Evolutionary conservation across 2,329 filamentous ascomycete genomes (phyloP), one percentile per base, ranked within the genome.

Genomic region (Domatiomyces catenatus): DNA sequence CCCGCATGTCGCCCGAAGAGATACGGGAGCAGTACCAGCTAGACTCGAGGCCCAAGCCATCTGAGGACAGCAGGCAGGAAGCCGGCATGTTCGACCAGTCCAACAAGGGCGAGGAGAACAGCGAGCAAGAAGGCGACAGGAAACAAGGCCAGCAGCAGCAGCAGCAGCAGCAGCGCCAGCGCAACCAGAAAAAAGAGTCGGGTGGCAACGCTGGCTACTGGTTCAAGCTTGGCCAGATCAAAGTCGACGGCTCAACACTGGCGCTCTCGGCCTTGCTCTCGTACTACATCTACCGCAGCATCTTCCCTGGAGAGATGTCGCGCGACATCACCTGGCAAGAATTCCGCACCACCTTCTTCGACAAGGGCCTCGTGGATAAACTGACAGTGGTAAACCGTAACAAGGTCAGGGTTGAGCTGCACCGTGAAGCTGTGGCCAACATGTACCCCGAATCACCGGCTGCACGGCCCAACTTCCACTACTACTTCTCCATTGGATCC

Each of bases 311-410:
- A 18, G 81, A 84, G 56, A 75, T 73, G 55, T 74, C 71, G 50
- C 74, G 80, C 62, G 90, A 98, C 64, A 95, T 98, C 52, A 96
- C 92, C 50, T 98, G 88, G 86, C 89, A 98, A 69, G 92, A 98
- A 69, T 86, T 98, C 70, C 76, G 86, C 56, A 89, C 80, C 59
- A 92, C 87, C 28, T 96, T 94, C 74, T 74, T 98, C 54, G 88
- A 95, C 69, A 95, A 94, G 73, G 92, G 92, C 6, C 75, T 98
- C 20, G 89, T 98, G 18, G 86, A 95, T 70, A 95, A 89, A 71
- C 76, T 98, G 59, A 81, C 82, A 17, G 82, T 94, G 32, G 77
- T 94, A 48, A 81, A 88, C 59, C 78, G 81, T 56, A 81, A 79
- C 60, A 79, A 78, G 54, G 92, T 96, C 45, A 79, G 84, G 50